phyloP scores from a whole-genome alignment of 306 rosid species.

The Acmispon strigosus region DNA sequence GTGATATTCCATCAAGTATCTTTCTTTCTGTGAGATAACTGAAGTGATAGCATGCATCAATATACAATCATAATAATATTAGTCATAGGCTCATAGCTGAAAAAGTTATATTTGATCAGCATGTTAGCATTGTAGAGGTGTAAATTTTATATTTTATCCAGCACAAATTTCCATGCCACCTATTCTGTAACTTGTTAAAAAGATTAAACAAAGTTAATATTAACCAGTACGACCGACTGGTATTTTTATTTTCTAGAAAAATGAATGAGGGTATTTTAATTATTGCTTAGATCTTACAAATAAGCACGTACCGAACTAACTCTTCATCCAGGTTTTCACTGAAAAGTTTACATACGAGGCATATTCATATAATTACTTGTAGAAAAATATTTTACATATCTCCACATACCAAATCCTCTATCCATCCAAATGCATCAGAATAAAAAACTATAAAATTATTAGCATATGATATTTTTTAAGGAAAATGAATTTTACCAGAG shows the following conservation, averaged over 20 bases:
- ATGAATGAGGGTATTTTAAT: too few relatives aligned
- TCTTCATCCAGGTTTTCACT: too few relatives aligned
- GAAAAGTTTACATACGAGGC: too few relatives aligned
- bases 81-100: neutral
- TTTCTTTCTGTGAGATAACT: conserved; percentile 82
- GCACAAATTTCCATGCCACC: neutral
- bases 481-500: too few relatives aligned
- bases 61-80: conserved; percentile 15
- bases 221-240: neutral
- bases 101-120: conserved; percentile 2
- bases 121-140: neutral
- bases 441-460: too few relatives aligned
- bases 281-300: too few relatives aligned
- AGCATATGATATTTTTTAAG: too few relatives aligned
- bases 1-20: conserved; percentile 92
- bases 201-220: neutral
- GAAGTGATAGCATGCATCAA: conserved; percentile 26
- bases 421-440: too few relatives aligned
- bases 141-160: neutral
- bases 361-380: too few relatives aligned
- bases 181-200: neutral
- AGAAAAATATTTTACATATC: too few relatives aligned
- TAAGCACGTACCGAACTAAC: too few relatives aligned
- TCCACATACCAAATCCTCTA: too few relatives aligned
- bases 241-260: neutral